phyloP scores from a whole-genome alignment of 2,329 filamentous ascomycete species.

The Spiromastix sp. region DNA sequence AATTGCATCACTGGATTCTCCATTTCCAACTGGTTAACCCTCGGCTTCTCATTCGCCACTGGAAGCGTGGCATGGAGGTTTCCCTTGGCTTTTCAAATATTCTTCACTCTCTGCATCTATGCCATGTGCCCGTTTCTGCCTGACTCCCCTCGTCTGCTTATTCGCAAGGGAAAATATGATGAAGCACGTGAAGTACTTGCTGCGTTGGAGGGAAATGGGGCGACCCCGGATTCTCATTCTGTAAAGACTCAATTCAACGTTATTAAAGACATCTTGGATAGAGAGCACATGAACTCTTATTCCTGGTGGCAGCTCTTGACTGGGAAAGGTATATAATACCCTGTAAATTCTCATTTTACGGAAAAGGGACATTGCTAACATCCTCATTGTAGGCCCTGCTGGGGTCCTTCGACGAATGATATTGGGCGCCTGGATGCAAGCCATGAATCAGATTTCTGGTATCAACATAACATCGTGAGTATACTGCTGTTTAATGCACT shows the following conservation, averaged over 20 bases:
- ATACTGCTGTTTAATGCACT: not conserved
- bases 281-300: constrained; percentile 35
- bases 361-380: too few relatives aligned
- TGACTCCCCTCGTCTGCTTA: constrained; percentile 20
- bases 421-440: constrained; percentile 34
- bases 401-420: constrained; percentile 35
- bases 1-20: constrained; percentile 30
- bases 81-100: constrained; percentile 22
- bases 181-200: constrained; percentile 9
- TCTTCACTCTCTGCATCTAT: constrained; percentile 19
- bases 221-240: constrained; percentile 17
- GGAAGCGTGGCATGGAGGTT: constrained; percentile 23
- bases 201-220: constrained; percentile 21
- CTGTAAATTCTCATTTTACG: too few relatives aligned
- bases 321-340: constrained; percentile 24
- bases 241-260: constrained; percentile 23
- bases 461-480: constrained; percentile 25
- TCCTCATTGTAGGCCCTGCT: constrained; percentile 18
- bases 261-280: constrained; percentile 30
- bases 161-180: constrained; percentile 9
- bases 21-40: constrained; percentile 34
- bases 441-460: constrained; percentile 27
- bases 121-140: constrained; percentile 25
- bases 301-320: constrained; percentile 36
- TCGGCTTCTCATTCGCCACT: constrained; percentile 31